A percentile compares a stretch with the other conserved stretches of the same genome.
phyloP scores from a whole-genome alignment of 2,329 filamentous ascomycete genomes.

The Ophiostoma tasmaniense region DNA sequence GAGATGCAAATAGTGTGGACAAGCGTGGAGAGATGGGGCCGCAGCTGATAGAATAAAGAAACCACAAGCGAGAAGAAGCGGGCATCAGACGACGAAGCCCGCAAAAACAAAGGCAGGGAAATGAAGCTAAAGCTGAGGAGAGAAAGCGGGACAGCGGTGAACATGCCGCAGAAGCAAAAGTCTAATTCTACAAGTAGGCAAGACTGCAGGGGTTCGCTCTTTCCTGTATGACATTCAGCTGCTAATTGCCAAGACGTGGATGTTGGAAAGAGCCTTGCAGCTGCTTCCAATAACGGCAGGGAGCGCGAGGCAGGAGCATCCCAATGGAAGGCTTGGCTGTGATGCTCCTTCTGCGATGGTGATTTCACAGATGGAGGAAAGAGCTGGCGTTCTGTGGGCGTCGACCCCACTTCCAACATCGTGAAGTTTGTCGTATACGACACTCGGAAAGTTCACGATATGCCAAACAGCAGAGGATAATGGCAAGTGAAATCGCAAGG shows the following conservation, averaged over 20 bases:
- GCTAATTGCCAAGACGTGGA: neutral
- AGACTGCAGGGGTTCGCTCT: neutral
- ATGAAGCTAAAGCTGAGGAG: neutral
- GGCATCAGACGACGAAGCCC: neutral
- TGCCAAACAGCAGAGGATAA: neutral
- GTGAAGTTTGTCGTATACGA: neutral
- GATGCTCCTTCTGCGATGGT: neutral
- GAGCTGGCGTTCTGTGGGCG: neutral
- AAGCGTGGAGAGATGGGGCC: neutral
- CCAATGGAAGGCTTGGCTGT: neutral
- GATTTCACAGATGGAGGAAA: neutral
- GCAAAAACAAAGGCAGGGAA: neutral
- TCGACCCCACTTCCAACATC: neutral
- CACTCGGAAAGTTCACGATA: neutral
- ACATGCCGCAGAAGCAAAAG: neutral
- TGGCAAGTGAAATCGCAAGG: neutral
- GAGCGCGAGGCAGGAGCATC: neutral
- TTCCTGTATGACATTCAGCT: neutral
- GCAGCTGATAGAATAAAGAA: neutral
- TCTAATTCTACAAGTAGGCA: neutral
- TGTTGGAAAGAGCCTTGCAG: neutral
- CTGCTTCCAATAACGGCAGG: neutral
- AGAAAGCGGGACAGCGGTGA: neutral
- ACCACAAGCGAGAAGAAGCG: neutral
- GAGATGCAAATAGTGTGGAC: constrained; percentile 18